phyloP scores from a whole-genome alignment of 352 stramenopile genomes.

The Aphanomyces astaci region DNA sequence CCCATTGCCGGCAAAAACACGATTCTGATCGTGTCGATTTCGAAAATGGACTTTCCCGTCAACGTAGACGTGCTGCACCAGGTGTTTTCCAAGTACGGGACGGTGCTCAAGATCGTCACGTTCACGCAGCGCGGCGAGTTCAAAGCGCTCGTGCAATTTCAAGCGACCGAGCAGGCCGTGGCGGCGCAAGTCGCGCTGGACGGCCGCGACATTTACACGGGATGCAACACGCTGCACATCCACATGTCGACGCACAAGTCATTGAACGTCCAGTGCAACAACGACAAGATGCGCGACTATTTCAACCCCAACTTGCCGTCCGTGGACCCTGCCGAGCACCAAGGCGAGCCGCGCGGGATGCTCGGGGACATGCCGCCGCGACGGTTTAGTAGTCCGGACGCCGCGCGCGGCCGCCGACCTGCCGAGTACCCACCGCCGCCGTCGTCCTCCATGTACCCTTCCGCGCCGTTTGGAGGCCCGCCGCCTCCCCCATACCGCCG shows the following conservation, averaged over 20 bases:
- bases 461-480: background rate
- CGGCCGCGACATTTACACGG: conserved; percentile 79
- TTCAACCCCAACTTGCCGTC: conserved; percentile 64
- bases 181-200: conserved; percentile 61
- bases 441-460: no score
- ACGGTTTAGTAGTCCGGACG: no score
- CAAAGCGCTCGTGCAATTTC: conserved; percentile 74
- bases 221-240: conserved; percentile 75
- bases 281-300: conserved; percentile 60
- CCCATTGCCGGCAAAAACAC: conserved; percentile 30
- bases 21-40: conserved; percentile 72
- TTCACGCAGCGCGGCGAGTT: conserved; percentile 81
- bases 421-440: no score
- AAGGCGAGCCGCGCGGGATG: background rate
- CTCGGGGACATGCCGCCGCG: conserved; percentile 24
- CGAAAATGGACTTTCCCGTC: conserved; percentile 79
- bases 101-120: conserved; percentile 71
- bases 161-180: conserved; percentile 59
- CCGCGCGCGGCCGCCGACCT: no score
- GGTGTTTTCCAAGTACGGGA: conserved; percentile 78
- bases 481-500: background rate
- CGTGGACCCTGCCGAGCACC: conserved; percentile 8
- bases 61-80: conserved; percentile 74
- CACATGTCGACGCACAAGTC: conserved; percentile 65
- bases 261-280: conserved; percentile 69